phyloP scores from a whole-genome alignment of 371 early-diverging fungal species.

The Rhizopus stolonifer region DNA sequence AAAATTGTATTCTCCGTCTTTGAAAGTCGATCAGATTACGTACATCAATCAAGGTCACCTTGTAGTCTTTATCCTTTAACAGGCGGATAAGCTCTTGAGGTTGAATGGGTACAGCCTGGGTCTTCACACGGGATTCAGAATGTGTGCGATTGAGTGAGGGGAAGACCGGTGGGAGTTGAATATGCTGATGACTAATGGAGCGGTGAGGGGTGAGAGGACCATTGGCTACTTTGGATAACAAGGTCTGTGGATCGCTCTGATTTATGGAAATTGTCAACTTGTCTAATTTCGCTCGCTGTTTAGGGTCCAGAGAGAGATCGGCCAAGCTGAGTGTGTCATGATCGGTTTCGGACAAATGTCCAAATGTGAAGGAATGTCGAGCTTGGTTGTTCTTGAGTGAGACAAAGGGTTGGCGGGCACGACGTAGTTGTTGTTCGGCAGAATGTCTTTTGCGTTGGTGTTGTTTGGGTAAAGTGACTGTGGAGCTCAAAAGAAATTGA shows the following conservation, averaged over 20 bases:
- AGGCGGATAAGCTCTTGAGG: slow-evolving; percentile 21
- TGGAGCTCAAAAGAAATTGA: slow-evolving; percentile 1
- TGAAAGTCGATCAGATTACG: slow-evolving; percentile 47
- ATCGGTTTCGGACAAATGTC: slow-evolving; percentile 17
- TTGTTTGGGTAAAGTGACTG: slow-evolving; percentile 5
- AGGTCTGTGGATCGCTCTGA: slow-evolving; percentile 3
- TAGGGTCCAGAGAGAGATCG: slow-evolving; percentile 9
- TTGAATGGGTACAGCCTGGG: slow-evolving; percentile 19
- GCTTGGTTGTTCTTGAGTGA: slow-evolving; percentile 7
- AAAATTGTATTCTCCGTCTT: slow-evolving; percentile 35
- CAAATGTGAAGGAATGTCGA: slow-evolving; percentile 30
- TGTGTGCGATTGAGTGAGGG: slow-evolving; percentile 18
- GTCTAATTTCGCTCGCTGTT: slow-evolving; percentile 16
- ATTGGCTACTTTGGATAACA: slow-evolving; percentile 14
- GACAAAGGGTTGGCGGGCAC: slow-evolving; percentile 8
- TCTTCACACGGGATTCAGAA: slow-evolving; percentile 17
- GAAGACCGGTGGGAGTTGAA: slow-evolving; percentile 4
- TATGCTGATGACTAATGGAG: slow-evolving; percentile 37
- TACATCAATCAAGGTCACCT: slow-evolving; percentile 43
- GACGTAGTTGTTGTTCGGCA: slow-evolving; percentile 19
- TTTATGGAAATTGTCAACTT: slow-evolving; percentile 2
- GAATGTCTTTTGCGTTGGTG: slow-evolving; percentile 27
- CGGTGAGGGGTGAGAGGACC: slow-evolving; percentile 24
- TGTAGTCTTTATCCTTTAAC: slow-evolving; percentile 11
- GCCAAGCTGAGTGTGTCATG: slow-evolving; percentile 3